Percentiles rank a stretch among this genome's conserved stretches.
phyloP scores from a whole-genome alignment of 2,329 filamentous ascomycete species.

The Venturia aucupariae region DNA sequence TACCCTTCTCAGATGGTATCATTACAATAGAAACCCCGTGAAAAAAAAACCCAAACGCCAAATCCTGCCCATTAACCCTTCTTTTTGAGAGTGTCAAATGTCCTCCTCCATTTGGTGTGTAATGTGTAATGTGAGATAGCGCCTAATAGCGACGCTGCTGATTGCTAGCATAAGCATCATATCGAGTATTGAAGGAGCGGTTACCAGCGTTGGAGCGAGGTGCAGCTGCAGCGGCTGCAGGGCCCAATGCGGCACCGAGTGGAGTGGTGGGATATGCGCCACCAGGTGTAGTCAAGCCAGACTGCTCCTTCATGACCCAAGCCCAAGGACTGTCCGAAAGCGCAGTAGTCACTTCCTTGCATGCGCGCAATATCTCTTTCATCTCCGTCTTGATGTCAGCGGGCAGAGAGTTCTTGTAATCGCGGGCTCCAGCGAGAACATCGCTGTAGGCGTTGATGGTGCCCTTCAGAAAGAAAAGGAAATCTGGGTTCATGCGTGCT shows the following conservation, averaged over 20 bases:
- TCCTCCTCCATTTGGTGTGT: not conserved
- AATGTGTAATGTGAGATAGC: not conserved
- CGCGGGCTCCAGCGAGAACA: not conserved
- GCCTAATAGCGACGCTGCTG: conserved; percentile 3
- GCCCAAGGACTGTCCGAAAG: conserved; percentile 20
- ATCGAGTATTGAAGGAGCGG: not conserved
- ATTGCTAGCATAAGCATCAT: conserved; percentile 2
- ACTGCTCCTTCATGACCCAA: conserved; percentile 46
- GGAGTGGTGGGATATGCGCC: conserved; percentile 62
- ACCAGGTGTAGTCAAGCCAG: not conserved
- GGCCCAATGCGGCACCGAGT: conserved; percentile 78
- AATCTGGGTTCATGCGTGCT: not conserved
- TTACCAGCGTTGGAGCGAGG: conserved; percentile 50
- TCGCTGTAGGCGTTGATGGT: conserved; percentile 1
- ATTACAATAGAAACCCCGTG: not conserved
- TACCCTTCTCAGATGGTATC: conserved; percentile 2
- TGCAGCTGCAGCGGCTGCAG: conserved; percentile 82
- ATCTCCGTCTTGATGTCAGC: conserved; percentile 5
- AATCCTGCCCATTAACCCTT: not conserved
- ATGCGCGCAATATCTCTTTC: conserved; percentile 13
- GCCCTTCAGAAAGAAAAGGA: conserved; percentile 1
- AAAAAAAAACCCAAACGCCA: not conserved
- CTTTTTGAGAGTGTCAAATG: not conserved
- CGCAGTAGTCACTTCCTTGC: conserved; percentile 20
- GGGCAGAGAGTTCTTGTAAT: not conserved